Evolutionary conservation across 352 stramenopile species (phyloP).

Genomic region (Phytophthora pluvialis): DNA sequence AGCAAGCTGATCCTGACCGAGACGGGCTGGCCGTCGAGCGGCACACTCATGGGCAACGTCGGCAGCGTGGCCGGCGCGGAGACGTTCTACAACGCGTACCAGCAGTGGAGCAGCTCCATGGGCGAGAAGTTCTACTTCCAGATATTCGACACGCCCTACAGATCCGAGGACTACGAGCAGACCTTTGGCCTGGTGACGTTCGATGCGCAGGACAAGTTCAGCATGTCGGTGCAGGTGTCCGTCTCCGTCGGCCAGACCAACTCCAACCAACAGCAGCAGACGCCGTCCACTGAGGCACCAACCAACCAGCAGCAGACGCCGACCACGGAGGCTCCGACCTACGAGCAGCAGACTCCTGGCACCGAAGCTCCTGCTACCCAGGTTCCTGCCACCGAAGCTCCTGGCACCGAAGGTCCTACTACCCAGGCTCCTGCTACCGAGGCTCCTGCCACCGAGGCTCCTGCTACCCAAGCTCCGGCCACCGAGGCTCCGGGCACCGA

Average conservation of each 20-base stretch:
- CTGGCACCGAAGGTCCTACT: slow-evolving; percentile 4
- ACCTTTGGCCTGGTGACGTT: slow-evolving; percentile 56
- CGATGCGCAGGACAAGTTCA: slow-evolving; percentile 63
- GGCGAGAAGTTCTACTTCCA: slow-evolving; percentile 82
- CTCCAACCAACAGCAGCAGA: slow-evolving; percentile 19
- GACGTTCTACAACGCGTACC: slow-evolving; percentile 65
- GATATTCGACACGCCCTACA: slow-evolving; percentile 71
- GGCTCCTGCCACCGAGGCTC: slow-evolving; percentile 7
- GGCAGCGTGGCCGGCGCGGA: slow-evolving; percentile 41
- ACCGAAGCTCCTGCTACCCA: slow-evolving; percentile 4
- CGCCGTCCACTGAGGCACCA: slow-evolving; percentile 10
- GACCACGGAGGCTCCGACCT: slow-evolving; percentile 14
- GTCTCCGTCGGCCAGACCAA: slow-evolving; percentile 19
- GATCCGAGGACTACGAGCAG: slow-evolving; percentile 49
- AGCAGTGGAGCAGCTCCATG: slow-evolving; percentile 56
- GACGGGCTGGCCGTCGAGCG: slow-evolving; percentile 59
- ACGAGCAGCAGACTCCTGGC: background rate
- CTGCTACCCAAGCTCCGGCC: background rate
- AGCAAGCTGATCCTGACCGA: slow-evolving; percentile 65
- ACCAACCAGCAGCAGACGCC: slow-evolving; percentile 17
- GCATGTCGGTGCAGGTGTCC: slow-evolving; percentile 38
- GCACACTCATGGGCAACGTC: slow-evolving; percentile 42
- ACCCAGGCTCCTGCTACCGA: background rate
- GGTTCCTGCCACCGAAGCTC: background rate
- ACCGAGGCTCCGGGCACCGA: slow-evolving; percentile 9